phyloP scores from a whole-genome alignment of 1,284 basidiomycete genomes.

The Dichomitus squalens region DNA sequence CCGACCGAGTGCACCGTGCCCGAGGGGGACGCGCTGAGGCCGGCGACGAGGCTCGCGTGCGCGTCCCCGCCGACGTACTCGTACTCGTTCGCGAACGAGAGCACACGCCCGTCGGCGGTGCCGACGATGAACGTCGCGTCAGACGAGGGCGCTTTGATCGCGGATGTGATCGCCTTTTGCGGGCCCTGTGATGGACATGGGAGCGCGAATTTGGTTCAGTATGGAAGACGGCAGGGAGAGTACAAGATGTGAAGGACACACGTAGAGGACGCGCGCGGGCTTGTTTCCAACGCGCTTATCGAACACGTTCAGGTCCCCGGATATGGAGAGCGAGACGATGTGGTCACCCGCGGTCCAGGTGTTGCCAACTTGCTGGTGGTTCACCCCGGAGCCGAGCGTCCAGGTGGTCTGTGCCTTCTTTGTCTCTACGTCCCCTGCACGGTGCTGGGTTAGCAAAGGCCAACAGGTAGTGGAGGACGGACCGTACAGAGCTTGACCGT shows the following conservation, averaged over 20 bases:
- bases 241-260: conserved; percentile 32
- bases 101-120: conserved; percentile 81
- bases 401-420: conserved; percentile 70
- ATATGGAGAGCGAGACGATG: conserved; percentile 86
- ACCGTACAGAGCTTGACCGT: conserved; percentile 84
- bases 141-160: conserved; percentile 43
- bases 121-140: conserved; percentile 77
- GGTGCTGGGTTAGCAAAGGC: not conserved
- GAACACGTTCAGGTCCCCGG: conserved; percentile 84
- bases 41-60: conserved; percentile 75
- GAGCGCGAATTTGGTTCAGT: not conserved
- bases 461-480: not conserved
- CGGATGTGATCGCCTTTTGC: conserved; percentile 79
- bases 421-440: conserved; percentile 78
- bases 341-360: conserved; percentile 75
- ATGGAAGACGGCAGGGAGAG: not conserved
- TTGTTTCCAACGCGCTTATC: conserved; percentile 72
- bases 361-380: conserved; percentile 88
- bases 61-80: conserved; percentile 60
- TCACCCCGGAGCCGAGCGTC: conserved; percentile 70
- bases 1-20: conserved; percentile 71
- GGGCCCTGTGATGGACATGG: conserved; percentile 55
- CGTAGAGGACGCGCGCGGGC: conserved; percentile 64
- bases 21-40: conserved; percentile 53
- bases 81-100: conserved; percentile 62